These are phyloP conservation scores for Zymoseptoria tritici DNA, from an alignment of 2,329 filamentous ascomycete species.

Conservation along the genomic window DNA sequence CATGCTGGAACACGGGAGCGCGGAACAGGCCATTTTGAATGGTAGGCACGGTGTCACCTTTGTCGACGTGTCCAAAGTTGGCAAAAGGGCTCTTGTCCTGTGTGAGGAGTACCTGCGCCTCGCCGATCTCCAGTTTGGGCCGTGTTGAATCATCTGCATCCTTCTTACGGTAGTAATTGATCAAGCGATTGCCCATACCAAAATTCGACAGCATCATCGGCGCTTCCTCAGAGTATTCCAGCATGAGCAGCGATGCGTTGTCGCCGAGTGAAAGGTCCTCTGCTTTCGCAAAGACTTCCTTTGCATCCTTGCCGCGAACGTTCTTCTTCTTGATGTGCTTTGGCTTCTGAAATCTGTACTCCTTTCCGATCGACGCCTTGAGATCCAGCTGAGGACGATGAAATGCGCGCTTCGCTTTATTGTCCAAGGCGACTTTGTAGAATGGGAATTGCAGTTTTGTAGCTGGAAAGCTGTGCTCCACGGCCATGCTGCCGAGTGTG, in stretches of 20 bases:
- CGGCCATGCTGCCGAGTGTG: constrained; percentile 80
- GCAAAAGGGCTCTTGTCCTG: constrained; percentile 96
- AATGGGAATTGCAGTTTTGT: constrained; percentile 90
- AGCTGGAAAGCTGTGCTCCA: constrained; percentile 91
- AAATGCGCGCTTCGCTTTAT: constrained; percentile 68
- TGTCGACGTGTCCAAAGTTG: constrained; percentile 86
- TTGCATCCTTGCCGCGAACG: constrained; percentile 68
- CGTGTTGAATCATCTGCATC: constrained; percentile 68
- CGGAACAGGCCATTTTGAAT: constrained; percentile 94
- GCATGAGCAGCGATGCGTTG: constrained; percentile 77
- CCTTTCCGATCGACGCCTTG: constrained; percentile 49
- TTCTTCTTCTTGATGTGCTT: constrained; percentile 71
- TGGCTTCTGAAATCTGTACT: constrained; percentile 67
- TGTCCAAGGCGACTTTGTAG: constrained; percentile 77
- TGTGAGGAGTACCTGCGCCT: constrained; percentile 77
- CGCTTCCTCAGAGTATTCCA: constrained; percentile 93
- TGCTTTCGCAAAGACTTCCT: constrained; percentile 70
- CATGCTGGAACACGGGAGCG: constrained; percentile 86
- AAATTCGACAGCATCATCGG: constrained; percentile 91
- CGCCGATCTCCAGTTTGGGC: constrained; percentile 77
- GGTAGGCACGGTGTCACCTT: constrained; percentile 82
- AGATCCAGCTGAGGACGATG: constrained; percentile 75
- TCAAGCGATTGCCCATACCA: constrained; percentile 90
- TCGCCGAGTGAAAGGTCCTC: constrained; percentile 75
- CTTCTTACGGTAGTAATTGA: constrained; percentile 92